Base-by-base conservation (phyloP, 768 basidiomycete genomes). In the Boletellus sp. region DNA sequence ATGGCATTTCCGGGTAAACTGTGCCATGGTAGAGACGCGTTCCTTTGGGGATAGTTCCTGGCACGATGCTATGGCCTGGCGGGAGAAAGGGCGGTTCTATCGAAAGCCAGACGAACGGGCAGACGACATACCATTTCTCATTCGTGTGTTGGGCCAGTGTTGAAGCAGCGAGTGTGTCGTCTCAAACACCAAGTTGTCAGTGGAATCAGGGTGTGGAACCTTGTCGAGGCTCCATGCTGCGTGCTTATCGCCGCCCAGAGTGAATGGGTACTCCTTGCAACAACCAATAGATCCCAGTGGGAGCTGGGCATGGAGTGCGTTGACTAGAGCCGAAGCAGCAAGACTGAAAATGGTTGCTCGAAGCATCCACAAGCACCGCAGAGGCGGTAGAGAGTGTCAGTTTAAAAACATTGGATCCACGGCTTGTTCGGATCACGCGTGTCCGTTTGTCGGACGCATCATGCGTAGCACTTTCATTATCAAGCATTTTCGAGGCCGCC, bases 91-190 rank as follows among this genome's bases (percentile, higher is more conserved):
- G 7, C 12, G 4, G 23, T 39, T 22, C 15, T n/a, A 19, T 15
- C 4, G 42, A 45, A 13, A 17, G 17, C n/a, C 6, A 37, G 23
- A n/a, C 10, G 22, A 20, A 15, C 6, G 3, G 5, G 10, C 11
- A 2, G 15, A 4, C 22, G 19, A 19, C 50, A 4, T 32, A 63
- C 70, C 70, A 53, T 71, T 71, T 16, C 67, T 66, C 41, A 63
- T 67, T 10, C 67, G 60, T 2, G 69, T 71, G 46, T 73, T 73
- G 4, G 71, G 62, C 70, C 70, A 74, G 26, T 67, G 63, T 33
- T 74, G 73, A 15, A 74, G 60, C 6, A 72, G 52, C 8, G 68
- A 62, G 38, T 57, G 54, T 16, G 70, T 58, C 3, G 66, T 63
- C 34, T 70, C 65, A 39, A 74, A 74, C n/a, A 74, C 55, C 33